Conservation (phyloP, 2,329 filamentous ascomycete genomes). For the Ceratocystis colombiana region DNA sequence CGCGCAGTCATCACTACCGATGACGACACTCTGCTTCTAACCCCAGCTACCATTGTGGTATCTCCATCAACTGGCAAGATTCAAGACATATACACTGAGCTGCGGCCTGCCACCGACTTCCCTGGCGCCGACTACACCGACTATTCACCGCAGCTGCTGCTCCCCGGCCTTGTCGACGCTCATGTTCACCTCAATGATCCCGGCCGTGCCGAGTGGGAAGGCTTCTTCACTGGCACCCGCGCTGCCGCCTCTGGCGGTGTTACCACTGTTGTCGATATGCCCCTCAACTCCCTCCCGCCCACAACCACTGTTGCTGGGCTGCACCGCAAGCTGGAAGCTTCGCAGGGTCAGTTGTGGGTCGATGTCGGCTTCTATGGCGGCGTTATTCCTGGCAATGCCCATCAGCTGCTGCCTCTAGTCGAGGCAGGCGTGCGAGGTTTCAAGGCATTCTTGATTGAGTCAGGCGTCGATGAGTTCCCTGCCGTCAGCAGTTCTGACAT, state of each 20-base stretch:
- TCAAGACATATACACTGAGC: slow-evolving; percentile 57
- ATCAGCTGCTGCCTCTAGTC: slow-evolving; percentile 69
- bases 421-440: slow-evolving; percentile 83
- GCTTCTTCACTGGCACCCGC: slow-evolving; percentile 87
- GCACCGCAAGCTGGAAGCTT: slow-evolving; percentile 74
- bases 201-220: slow-evolving; percentile 95
- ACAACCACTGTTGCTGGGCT: slow-evolving; percentile 81
- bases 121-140: slow-evolving; percentile 66
- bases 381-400: slow-evolving; percentile 78
- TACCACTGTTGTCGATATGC: slow-evolving; percentile 96
- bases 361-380: slow-evolving; percentile 98
- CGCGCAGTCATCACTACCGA: slow-evolving; percentile 69
- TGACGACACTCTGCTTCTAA: slow-evolving; percentile 51
- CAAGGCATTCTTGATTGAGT: slow-evolving; percentile 96
- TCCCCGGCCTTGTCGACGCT: slow-evolving; percentile 89
- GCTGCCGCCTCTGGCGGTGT: slow-evolving; percentile 93
- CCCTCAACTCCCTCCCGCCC: slow-evolving; percentile 89
- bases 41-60: slow-evolving; percentile 72
- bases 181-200: slow-evolving; percentile 98
- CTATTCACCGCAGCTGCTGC: slow-evolving; percentile 71
- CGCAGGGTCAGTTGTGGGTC: slow-evolving; percentile 85
- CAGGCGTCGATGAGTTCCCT: slow-evolving; percentile 92
- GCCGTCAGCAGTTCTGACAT: slow-evolving; percentile 76
- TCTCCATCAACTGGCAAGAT: slow-evolving; percentile 77
- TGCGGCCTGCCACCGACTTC: slow-evolving; percentile 68